Conservation (phyloP, 495 filamentous ascomycete species). For the Pseudomonodictys pantanalensis region DNA sequence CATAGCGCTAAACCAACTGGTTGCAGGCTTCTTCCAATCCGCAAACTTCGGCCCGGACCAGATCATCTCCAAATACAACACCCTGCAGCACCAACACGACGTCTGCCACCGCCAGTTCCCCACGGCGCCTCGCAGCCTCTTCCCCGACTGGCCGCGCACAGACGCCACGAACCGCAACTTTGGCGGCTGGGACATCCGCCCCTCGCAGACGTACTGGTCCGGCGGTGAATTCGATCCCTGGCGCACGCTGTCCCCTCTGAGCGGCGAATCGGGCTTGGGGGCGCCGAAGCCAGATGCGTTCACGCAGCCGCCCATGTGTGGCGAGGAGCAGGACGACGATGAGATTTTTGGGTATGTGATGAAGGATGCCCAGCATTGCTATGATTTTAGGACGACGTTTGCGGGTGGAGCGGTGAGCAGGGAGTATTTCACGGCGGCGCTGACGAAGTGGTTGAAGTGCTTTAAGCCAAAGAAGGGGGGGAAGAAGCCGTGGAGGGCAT, state of each 20-base stretch:
- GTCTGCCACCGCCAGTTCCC: slow-evolving; percentile 56
- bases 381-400: slow-evolving; percentile 46
- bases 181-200: slow-evolving; percentile 57
- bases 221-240: slow-evolving; percentile 60
- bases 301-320: slow-evolving; percentile 48
- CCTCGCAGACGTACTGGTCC: slow-evolving; percentile 57
- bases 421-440: slow-evolving; percentile 43
- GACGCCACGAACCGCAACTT: slow-evolving; percentile 46
- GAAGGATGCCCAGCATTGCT: slow-evolving; percentile 51
- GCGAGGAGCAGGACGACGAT: slow-evolving; percentile 39
- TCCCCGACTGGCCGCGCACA: slow-evolving; percentile 45
- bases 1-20: not conserved
- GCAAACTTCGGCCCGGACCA: slow-evolving; percentile 50
- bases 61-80: slow-evolving; percentile 53
- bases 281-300: slow-evolving; percentile 40
- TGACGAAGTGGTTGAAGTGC: slow-evolving; percentile 51
- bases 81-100: slow-evolving; percentile 50
- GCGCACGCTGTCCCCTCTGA: slow-evolving; percentile 52
- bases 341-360: slow-evolving; percentile 55
- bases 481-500: not conserved
- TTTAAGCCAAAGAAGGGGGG: slow-evolving; percentile 29
- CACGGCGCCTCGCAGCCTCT: slow-evolving; percentile 42
- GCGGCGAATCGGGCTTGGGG: slow-evolving; percentile 44
- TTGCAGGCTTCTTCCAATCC: slow-evolving; percentile 45
- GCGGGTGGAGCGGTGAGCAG: slow-evolving; percentile 39